Evolutionary conservation across 2,329 filamentous ascomycete genomes (phyloP).

Genomic region (Colletotrichum musae): DNA sequence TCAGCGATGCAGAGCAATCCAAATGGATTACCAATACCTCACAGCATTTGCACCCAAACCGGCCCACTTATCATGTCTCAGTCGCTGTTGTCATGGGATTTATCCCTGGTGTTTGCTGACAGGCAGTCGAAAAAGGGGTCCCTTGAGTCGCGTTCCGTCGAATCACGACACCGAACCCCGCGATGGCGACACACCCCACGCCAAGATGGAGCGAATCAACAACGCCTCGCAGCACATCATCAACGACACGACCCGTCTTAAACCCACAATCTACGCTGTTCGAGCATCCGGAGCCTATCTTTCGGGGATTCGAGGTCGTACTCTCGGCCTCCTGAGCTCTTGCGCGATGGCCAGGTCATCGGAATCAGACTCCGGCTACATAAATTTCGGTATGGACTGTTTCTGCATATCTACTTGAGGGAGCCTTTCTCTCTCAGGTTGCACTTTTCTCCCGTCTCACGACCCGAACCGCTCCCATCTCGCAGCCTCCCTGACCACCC

Average conservation of each 20-base stretch:
- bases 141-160: conserved; percentile 23
- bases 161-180: conserved; percentile 40
- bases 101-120: not conserved
- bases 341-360: conserved; percentile 36
- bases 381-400: conserved; percentile 32
- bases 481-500: not conserved
- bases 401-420: not conserved
- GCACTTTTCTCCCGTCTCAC: not conserved
- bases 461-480: too few relatives aligned
- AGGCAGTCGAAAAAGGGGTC: not conserved
- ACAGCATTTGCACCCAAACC: too few relatives aligned
- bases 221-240: conserved; percentile 38
- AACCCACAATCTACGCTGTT: conserved; percentile 17
- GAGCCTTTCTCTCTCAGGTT: not conserved
- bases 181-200: conserved; percentile 41
- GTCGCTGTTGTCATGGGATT: not conserved
- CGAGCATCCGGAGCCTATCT: not conserved
- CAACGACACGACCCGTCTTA: not conserved
- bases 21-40: conserved; percentile 14
- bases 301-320: conserved; percentile 11
- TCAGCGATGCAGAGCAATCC: not conserved
- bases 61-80: conserved; percentile 8
- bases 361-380: conserved; percentile 18
- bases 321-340: conserved; percentile 6
- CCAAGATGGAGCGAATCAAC: conserved; percentile 35